phyloP scores from a whole-genome alignment of 306 rosid species.

The Vigna angularis region DNA sequence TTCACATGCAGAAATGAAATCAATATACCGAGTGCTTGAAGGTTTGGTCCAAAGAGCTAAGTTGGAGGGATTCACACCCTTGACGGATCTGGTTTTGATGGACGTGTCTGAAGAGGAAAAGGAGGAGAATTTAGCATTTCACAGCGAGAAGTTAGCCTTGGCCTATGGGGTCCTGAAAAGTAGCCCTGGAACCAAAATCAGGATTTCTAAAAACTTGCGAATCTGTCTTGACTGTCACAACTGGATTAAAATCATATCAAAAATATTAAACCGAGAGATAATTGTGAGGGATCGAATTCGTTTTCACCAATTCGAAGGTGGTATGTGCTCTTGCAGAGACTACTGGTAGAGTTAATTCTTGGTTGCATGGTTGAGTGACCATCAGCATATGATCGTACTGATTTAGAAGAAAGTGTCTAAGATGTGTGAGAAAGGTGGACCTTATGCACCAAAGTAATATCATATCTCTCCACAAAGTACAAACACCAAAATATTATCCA shows the following conservation, averaged over 20 bases:
- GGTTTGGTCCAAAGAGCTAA: conserved; percentile 60
- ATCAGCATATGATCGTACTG: neutral
- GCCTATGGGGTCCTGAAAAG: conserved; percentile 69
- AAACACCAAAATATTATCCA: conserved; percentile 6
- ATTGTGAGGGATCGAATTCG: conserved; percentile 79
- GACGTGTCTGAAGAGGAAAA: conserved; percentile 85
- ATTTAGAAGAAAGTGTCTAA: conserved; percentile 26
- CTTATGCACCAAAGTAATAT: conserved; percentile 10
- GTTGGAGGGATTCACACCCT: conserved; percentile 62
- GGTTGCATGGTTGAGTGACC: conserved; percentile 31
- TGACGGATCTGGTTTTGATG: conserved; percentile 77
- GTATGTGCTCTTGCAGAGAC: conserved; percentile 75
- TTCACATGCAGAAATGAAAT: conserved; percentile 63
- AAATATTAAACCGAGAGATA: conserved; percentile 61
- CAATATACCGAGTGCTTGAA: conserved; percentile 62
- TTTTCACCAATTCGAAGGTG: conserved; percentile 74
- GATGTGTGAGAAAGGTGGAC: neutral
- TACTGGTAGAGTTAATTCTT: conserved; percentile 62
- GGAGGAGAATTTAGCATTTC: conserved; percentile 64
- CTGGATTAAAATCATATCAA: conserved; percentile 62
- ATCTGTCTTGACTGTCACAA: conserved; percentile 64
- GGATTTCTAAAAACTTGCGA: conserved; percentile 66
- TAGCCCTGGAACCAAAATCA: conserved; percentile 70
- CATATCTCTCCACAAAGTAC: conserved; percentile 25
- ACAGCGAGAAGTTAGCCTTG: conserved; percentile 77